Percentiles rank a stretch among this genome's conserved stretches.
Conservation (phyloP, 106 monocot genomes). For the Allium cepa region DNA sequence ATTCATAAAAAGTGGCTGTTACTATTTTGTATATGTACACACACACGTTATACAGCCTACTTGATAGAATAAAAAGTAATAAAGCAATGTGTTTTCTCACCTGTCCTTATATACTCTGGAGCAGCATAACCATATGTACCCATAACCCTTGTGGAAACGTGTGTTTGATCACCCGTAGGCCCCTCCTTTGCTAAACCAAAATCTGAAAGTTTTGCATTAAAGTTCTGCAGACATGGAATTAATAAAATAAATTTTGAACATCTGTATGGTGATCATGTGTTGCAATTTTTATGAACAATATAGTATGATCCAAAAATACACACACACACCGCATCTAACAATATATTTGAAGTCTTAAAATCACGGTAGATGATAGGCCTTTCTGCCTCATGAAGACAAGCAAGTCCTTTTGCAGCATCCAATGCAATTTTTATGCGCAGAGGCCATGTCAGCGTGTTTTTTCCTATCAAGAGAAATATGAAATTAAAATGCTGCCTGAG, state of each 20-base stretch:
- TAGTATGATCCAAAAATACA: neutral
- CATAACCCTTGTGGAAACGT: conserved; percentile 42
- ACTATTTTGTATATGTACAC: too few species aligned
- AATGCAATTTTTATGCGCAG: conserved; percentile 40
- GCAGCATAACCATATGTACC: conserved; percentile 44
- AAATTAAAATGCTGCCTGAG: too few species aligned
- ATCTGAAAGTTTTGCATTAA: conserved; percentile 41
- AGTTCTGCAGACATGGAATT: conserved; percentile 16
- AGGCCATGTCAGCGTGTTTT: conserved; percentile 27
- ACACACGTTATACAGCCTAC: too few species aligned
- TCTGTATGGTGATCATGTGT: too few species aligned
- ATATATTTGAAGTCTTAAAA: conserved; percentile 47
- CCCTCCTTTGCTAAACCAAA: conserved; percentile 50
- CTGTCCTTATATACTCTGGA: conserved; percentile 37
- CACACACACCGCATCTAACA: conserved; percentile 17
- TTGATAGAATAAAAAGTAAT: neutral
- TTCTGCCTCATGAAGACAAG: conserved; percentile 24
- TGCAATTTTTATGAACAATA: neutral
- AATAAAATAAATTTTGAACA: neutral
- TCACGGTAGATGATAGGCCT: conserved; percentile 36
- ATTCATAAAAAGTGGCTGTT: too few species aligned
- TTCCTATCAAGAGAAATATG: neutral
- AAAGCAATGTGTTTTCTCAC: conserved; percentile 3
- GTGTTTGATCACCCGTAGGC: conserved; percentile 33
- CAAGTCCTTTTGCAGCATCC: conserved; percentile 43